Conservation (phyloP, 148 eudicot species). For the Diospyros lotus region DNA sequence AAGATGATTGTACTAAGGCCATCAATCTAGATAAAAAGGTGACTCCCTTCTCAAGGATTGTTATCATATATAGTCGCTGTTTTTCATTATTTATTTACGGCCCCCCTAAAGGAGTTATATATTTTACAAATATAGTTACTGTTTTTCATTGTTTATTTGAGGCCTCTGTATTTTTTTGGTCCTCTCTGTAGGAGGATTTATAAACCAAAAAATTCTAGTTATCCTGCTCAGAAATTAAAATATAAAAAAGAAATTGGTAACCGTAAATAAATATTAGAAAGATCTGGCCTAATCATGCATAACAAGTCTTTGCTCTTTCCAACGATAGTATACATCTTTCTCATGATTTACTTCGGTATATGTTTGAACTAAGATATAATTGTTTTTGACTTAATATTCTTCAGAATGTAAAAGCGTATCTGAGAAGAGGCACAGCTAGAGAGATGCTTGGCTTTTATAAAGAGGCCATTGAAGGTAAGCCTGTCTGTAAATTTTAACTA, state of each 20-base stretch:
- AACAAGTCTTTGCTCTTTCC: background rate
- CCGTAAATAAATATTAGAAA: too few relatives aligned
- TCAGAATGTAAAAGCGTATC: constrained; percentile 87
- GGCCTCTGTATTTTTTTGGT: too few relatives aligned
- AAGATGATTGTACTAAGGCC: constrained; percentile 77
- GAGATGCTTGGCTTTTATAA: constrained; percentile 84
- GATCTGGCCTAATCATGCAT: background rate
- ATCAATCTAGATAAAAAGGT: constrained; percentile 92
- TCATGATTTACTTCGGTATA: background rate
- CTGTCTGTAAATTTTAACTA: background rate
- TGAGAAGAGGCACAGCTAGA: constrained; percentile 92
- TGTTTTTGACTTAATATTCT: constrained; percentile 1
- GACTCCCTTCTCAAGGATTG: background rate
- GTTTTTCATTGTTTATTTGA: too few relatives aligned
- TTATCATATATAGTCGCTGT: background rate
- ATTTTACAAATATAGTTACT: background rate
- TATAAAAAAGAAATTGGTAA: too few relatives aligned
- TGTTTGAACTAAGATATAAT: background rate
- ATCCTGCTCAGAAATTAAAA: too few relatives aligned
- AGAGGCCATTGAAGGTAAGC: constrained; percentile 79
- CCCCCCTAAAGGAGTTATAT: background rate
- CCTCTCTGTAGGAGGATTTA: too few relatives aligned
- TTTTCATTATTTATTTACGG: background rate
- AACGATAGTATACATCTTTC: background rate
- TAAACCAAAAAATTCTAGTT: too few relatives aligned